phyloP scores from a whole-genome alignment of 2,329 filamentous ascomycete genomes.

The Rhinocladiella similis region DNA sequence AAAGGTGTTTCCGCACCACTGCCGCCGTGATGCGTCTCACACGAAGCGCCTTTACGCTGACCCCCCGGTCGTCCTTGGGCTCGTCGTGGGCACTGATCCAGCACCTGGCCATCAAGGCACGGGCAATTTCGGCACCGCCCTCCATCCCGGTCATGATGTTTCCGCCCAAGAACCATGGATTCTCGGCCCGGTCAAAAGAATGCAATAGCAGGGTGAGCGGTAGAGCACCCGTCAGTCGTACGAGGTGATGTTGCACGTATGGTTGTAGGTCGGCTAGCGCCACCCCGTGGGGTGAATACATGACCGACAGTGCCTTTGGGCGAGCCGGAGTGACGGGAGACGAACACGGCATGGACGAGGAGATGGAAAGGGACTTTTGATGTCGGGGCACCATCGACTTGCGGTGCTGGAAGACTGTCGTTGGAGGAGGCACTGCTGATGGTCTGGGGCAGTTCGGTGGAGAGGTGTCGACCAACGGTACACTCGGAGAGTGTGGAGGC shows the following conservation, averaged over 20 bases:
- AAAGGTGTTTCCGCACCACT: slow-evolving; percentile 38
- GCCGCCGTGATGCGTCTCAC: slow-evolving; percentile 37
- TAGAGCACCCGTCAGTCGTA: slow-evolving; percentile 43
- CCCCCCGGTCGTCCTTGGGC: slow-evolving; percentile 50
- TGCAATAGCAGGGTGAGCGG: slow-evolving; percentile 55
- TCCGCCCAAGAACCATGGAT: slow-evolving; percentile 56
- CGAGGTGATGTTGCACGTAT: slow-evolving; percentile 50
- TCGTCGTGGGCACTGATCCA: slow-evolving; percentile 59
- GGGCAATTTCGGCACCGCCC: slow-evolving; percentile 51
- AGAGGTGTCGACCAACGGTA: neutral
- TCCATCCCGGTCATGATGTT: slow-evolving; percentile 51
- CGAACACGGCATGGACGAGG: slow-evolving; percentile 21
- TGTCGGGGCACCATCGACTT: slow-evolving; percentile 7
- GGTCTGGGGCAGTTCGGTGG: slow-evolving; percentile 4
- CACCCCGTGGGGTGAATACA: slow-evolving; percentile 57
- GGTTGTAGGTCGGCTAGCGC: slow-evolving; percentile 46
- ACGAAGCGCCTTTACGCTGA: slow-evolving; percentile 46
- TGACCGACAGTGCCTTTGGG: slow-evolving; percentile 44
- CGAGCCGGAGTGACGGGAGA: slow-evolving; percentile 24
- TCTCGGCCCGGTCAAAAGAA: slow-evolving; percentile 52
- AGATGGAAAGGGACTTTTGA: slow-evolving; percentile 21
- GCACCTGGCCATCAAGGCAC: slow-evolving; percentile 48
- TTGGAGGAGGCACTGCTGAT: slow-evolving; percentile 19
- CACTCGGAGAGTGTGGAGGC: slow-evolving; percentile 22
- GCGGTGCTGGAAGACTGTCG: slow-evolving; percentile 19